These are phyloP conservation scores for Stagonosporopsis cucurbitacearum DNA, from an alignment of 2,329 filamentous ascomycete genomes.

Conservation along the genomic window DNA sequence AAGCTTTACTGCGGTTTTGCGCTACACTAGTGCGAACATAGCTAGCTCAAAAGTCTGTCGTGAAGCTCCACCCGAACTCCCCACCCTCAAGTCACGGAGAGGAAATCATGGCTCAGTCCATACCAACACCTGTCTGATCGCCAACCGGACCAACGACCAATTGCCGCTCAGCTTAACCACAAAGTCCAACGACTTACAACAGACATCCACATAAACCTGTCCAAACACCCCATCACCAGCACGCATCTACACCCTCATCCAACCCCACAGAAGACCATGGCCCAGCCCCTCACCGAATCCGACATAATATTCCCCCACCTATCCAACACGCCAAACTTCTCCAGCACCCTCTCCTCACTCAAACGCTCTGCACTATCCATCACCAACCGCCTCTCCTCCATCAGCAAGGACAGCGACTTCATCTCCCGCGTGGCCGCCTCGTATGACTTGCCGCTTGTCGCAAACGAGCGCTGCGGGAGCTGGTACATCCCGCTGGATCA, in stretches of 20 bases:
- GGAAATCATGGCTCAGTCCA: not conserved
- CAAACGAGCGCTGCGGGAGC: conserved; percentile 93
- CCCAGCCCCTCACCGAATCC: conserved; percentile 35
- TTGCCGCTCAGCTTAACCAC: not conserved
- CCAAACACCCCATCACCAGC: not conserved
- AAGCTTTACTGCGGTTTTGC: conserved; percentile 9
- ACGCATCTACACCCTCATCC: not conserved
- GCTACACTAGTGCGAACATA: not conserved
- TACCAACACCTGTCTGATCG: not conserved
- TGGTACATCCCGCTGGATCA: conserved; percentile 79
- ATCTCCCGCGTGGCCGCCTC: conserved; percentile 66
- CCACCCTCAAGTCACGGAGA: not conserved
- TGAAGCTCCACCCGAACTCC: conserved; percentile 1
- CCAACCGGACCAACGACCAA: not conserved
- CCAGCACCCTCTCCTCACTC: conserved; percentile 71
- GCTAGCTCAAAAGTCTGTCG: not conserved
- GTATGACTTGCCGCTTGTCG: conserved; percentile 73
- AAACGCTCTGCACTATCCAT: conserved; percentile 79
- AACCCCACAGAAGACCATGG: conserved; percentile 24
- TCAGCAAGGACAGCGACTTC: conserved; percentile 77
- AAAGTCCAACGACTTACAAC: not conserved
- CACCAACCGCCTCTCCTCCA: conserved; percentile 81
- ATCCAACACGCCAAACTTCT: conserved; percentile 68
- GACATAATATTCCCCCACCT: conserved; percentile 62
- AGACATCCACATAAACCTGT: not conserved